Conservation (phyloP, 2,329 filamentous ascomycete genomes). For the Hypoxylon sp. region DNA sequence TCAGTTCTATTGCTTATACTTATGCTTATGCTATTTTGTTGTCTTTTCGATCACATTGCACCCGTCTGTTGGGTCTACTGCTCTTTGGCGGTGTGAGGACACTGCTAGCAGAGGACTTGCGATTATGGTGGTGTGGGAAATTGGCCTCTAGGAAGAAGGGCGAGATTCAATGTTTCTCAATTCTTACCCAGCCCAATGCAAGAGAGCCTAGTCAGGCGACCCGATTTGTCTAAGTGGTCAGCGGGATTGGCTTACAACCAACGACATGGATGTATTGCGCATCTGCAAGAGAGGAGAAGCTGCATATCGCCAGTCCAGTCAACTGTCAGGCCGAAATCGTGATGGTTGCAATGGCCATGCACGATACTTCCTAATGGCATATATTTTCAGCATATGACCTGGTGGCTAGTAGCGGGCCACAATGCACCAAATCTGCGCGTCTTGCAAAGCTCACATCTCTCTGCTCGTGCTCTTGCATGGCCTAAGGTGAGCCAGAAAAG, state of each 20-base stretch:
- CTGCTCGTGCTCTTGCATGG: conserved; percentile 44
- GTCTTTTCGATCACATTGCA: conserved; percentile 42
- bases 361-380: conserved; percentile 51
- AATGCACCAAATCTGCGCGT: conserved; percentile 44
- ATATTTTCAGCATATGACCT: conserved; percentile 53
- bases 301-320: conserved; percentile 54
- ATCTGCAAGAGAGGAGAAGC: conserved; percentile 53
- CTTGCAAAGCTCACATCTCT: conserved; percentile 44
- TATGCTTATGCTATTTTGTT: conserved; percentile 44
- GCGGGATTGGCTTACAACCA: conserved; percentile 54
- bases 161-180: conserved; percentile 48
- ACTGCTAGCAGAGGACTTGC: conserved; percentile 30
- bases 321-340: conserved; percentile 49
- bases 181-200: conserved; percentile 47
- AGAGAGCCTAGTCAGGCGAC: conserved; percentile 53
- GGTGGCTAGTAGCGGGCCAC: conserved; percentile 46
- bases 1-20: conserved; percentile 45
- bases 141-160: conserved; percentile 39
- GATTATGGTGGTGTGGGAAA: conserved; percentile 46
- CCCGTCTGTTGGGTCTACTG: conserved; percentile 29
- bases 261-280: conserved; percentile 50
- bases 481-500: conserved; percentile 47
- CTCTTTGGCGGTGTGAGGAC: conserved; percentile 41
- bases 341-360: conserved; percentile 54
- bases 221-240: conserved; percentile 53